Conservation (phyloP, 1,284 basidiomycete genomes). For the Boletus nobilissimus region DNA sequence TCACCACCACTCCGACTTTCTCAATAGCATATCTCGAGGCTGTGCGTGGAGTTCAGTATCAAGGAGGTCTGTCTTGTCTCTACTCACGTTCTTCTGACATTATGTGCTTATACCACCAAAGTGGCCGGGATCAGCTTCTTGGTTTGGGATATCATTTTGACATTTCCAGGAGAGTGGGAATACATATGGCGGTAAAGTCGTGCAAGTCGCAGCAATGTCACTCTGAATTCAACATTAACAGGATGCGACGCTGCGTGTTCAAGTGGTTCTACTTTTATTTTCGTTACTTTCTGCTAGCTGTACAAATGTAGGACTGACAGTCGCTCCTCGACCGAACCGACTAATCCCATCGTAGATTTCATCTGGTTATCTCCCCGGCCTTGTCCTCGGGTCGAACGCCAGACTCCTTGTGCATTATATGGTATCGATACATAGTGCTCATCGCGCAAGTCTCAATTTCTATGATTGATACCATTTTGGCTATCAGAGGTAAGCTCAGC, state of each 20-base stretch:
- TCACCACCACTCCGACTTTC: slow-evolving; percentile 2
- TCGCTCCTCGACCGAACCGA: neutral
- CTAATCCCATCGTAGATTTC: slow-evolving; percentile 22
- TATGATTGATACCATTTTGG: slow-evolving; percentile 30
- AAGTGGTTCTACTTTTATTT: slow-evolving; percentile 43
- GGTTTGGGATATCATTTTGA: slow-evolving; percentile 37
- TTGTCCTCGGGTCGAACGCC: slow-evolving; percentile 30
- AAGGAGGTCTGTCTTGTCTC: slow-evolving; percentile 21
- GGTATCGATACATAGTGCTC: slow-evolving; percentile 29
- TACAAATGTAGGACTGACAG: slow-evolving; percentile 31
- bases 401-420: slow-evolving; percentile 23
- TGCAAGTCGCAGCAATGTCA: neutral
- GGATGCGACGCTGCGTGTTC: slow-evolving; percentile 26
- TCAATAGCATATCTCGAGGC: slow-evolving; percentile 20
- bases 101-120: slow-evolving; percentile 14
- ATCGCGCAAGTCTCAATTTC: slow-evolving; percentile 16
- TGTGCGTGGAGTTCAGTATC: slow-evolving; percentile 21
- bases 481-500: slow-evolving; percentile 33
- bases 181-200: slow-evolving; percentile 39
- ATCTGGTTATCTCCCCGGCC: slow-evolving; percentile 20
- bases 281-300: slow-evolving; percentile 28
- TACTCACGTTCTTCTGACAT: neutral
- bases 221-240: slow-evolving; percentile 2
- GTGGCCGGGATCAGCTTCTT: slow-evolving; percentile 31
- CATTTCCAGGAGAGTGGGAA: slow-evolving; percentile 31